These are phyloP conservation scores for Malus hybrid DNA, from an alignment of 331 rosid species.

Conservation along the genomic window DNA sequence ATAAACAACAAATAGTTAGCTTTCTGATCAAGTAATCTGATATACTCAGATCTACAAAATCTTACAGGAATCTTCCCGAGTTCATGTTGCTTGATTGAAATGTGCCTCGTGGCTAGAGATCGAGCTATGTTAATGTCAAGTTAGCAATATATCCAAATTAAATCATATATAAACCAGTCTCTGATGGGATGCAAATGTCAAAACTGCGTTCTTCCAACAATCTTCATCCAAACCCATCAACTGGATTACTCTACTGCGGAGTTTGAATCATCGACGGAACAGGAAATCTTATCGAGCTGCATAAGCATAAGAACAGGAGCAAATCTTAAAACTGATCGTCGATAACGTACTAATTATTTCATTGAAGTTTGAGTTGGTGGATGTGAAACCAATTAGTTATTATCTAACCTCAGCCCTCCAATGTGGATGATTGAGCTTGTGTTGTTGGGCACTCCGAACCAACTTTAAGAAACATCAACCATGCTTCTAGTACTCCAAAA, in stretches of 20 bases:
- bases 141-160: background rate
- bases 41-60: background rate
- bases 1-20: no score
- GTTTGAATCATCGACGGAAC: background rate
- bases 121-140: background rate
- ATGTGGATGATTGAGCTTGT: slow-evolving; percentile 9
- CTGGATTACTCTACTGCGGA: background rate
- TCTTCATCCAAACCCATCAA: background rate
- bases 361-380: background rate
- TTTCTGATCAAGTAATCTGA: background rate
- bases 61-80: slow-evolving; percentile 9
- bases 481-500: slow-evolving; percentile 56
- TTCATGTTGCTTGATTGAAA: background rate
- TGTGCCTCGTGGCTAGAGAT: background rate
- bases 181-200: background rate
- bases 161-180: background rate
- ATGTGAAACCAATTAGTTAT: background rate
- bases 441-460: slow-evolving; percentile 9
- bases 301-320: background rate
- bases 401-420: slow-evolving; percentile 5
- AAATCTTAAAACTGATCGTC: background rate
- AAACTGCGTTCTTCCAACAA: background rate
- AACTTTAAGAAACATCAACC: slow-evolving; percentile 9
- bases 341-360: background rate
- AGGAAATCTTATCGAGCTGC: slow-evolving; percentile 5